Conservation (phyloP, 352 stramenopile genomes). For the Pseudoperonospora humuli region DNA sequence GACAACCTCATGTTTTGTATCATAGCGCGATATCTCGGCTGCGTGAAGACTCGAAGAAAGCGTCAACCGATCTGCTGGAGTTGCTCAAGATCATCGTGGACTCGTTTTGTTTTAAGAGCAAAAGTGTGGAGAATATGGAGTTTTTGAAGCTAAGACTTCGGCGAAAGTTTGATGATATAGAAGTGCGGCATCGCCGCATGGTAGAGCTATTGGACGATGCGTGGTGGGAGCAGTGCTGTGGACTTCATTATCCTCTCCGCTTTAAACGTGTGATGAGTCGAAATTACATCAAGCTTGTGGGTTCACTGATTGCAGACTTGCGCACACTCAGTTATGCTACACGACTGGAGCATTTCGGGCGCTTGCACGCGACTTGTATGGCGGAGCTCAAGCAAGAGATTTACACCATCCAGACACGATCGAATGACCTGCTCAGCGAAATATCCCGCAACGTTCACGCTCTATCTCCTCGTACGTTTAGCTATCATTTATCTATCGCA, state of each 20-base stretch:
- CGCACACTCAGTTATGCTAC: conserved; percentile 71
- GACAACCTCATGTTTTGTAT: no score
- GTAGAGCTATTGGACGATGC: conserved; percentile 48
- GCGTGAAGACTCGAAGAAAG: conserved; percentile 38
- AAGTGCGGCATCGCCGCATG: conserved; percentile 43
- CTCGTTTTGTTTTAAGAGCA: conserved; percentile 85
- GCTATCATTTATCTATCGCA: background rate
- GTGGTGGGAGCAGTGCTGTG: conserved; percentile 76
- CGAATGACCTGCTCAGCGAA: conserved; percentile 53
- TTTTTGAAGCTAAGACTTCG: conserved; percentile 65
- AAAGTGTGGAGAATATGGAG: conserved; percentile 79
- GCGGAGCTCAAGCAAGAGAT: conserved; percentile 73
- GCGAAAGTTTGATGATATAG: conserved; percentile 53
- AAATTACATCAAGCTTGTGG: conserved; percentile 60
- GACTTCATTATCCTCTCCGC: conserved; percentile 40
- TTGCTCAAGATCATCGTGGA: conserved; percentile 78
- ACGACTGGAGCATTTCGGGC: conserved; percentile 66
- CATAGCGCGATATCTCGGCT: conserved; percentile 48
- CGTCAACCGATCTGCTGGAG: conserved; percentile 55
- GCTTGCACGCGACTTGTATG: conserved; percentile 68
- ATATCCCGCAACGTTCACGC: conserved; percentile 58
- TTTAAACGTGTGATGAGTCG: conserved; percentile 59
- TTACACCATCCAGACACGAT: conserved; percentile 68
- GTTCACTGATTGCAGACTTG: conserved; percentile 51
- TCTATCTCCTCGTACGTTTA: conserved; percentile 36